Base-by-base conservation (phyloP, 768 basidiomycete species). In the Cubamyces lactineus region DNA sequence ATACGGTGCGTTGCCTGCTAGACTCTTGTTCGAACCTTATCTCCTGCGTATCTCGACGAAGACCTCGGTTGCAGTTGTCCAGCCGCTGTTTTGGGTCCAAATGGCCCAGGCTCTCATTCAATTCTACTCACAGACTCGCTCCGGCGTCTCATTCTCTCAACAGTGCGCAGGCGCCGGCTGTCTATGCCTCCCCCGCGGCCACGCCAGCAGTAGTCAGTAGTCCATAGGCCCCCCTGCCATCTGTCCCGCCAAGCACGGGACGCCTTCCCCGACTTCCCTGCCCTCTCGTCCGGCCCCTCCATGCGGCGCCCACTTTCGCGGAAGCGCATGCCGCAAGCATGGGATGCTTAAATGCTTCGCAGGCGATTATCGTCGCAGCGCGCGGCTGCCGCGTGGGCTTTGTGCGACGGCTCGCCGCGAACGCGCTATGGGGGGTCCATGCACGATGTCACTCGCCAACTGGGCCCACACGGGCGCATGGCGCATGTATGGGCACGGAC, bases 261-360 rank as follows among this genome's bases (percentile, higher is more conserved):
- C 52, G 45, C 53, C 45, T 53, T 54, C 53, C 59, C 54, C 54
- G 41, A 23, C 19, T 34, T 28, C 26, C 49, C 26, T 39, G n/a
- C 48, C 17, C 19, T 30, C 19, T 39, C 38, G 41, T 17, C 24
- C 0, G 19, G 30, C 54, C 43, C 54, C n/a, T 47, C 57, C 56
- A 63, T 45, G 62, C 56, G 46, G 49, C 55, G 23, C 11, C 46
- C 55, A 54, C 39, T 63, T 42, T 63, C 56, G 62, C 62, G 57
- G 62, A 57, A 63, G 62, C 62, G 26, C 55, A 58, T 48, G 15
- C 51, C 56, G 48, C 57, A 11, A 53, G 39, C 30, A 42, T n/a
- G 26, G 16, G 41, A 57, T 63, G 62, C 62, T 57, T 63, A 63
- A 63, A 63, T 34, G 62, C 62, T 59, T 63, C 62, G 62, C 52